These are phyloP conservation scores for Brassica incana DNA, from an alignment of 345 rosid species.

Conservation along the genomic window DNA sequence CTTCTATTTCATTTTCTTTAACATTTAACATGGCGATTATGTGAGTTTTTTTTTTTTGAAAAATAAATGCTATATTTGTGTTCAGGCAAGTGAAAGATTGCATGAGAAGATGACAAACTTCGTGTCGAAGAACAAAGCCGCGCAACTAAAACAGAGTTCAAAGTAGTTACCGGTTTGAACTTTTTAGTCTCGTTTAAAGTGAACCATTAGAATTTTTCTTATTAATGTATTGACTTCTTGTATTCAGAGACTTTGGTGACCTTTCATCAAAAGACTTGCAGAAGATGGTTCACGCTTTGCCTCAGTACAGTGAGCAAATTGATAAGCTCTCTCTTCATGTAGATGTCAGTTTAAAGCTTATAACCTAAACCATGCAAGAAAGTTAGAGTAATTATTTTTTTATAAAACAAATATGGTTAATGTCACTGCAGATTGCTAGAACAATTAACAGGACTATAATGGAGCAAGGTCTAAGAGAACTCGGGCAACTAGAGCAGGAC, in stretches of 20 bases:
- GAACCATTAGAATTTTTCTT: neutral
- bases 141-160: slow-evolving; percentile 87
- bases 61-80: neutral
- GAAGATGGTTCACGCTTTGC: slow-evolving; percentile 98
- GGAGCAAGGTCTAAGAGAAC: slow-evolving; percentile 74
- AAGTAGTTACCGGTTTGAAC: slow-evolving; percentile 48
- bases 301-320: slow-evolving; percentile 97
- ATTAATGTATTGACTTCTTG: slow-evolving; percentile 5
- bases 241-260: slow-evolving; percentile 72
- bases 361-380: neutral
- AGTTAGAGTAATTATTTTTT: neutral
- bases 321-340: slow-evolving; percentile 99
- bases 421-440: slow-evolving; percentile 79
- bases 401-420: slow-evolving; percentile 1
- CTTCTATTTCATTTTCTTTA: neutral
- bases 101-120: slow-evolving; percentile 94
- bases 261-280: slow-evolving; percentile 91
- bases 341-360: slow-evolving; percentile 61
- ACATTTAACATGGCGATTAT: neutral
- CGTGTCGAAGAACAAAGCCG: slow-evolving; percentile 89
- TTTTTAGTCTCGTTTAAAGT: slow-evolving; percentile 12
- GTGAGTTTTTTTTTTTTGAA: neutral
- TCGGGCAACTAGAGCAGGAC: slow-evolving; percentile 95
- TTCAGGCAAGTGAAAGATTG: slow-evolving; percentile 84
- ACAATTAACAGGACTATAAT: slow-evolving; percentile 77